phyloP scores from a whole-genome alignment of 768 basidiomycete species.

The Suillus luteus region DNA sequence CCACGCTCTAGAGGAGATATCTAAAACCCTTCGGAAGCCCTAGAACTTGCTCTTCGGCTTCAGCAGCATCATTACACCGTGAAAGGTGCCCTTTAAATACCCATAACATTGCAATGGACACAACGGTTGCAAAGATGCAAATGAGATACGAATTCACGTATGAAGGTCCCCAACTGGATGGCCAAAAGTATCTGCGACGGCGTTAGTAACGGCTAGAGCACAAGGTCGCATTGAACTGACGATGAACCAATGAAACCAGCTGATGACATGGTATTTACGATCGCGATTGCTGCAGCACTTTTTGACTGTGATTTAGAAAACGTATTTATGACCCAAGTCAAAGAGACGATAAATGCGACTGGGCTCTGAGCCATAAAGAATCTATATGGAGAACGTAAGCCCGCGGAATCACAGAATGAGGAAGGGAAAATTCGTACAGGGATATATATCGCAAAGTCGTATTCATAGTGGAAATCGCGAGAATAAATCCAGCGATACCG shows the following conservation, averaged over 20 bases:
- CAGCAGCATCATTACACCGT: constrained; percentile 40
- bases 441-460: constrained; percentile 64
- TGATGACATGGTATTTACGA: constrained; percentile 77
- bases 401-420: neutral
- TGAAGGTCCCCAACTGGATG: constrained; percentile 63
- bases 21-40: constrained; percentile 41
- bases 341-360: constrained; percentile 66
- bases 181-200: constrained; percentile 59
- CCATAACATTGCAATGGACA: constrained; percentile 51
- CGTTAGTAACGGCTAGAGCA: neutral
- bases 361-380: constrained; percentile 76
- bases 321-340: constrained; percentile 51
- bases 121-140: constrained; percentile 58
- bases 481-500: constrained; percentile 66
- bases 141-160: constrained; percentile 73
- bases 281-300: constrained; percentile 80
- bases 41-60: constrained; percentile 38
- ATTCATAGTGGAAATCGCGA: constrained; percentile 65
- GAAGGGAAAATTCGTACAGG: constrained; percentile 41
- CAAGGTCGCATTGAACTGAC: constrained; percentile 43
- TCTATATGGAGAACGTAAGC: constrained; percentile 33
- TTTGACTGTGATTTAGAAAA: constrained; percentile 84
- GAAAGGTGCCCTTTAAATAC: constrained; percentile 45
- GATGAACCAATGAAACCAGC: constrained; percentile 80
- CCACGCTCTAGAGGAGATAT: constrained; percentile 42